phyloP scores from a whole-genome alignment of 2,329 filamentous ascomycete species.

The Scortechinia acanthostroma region DNA sequence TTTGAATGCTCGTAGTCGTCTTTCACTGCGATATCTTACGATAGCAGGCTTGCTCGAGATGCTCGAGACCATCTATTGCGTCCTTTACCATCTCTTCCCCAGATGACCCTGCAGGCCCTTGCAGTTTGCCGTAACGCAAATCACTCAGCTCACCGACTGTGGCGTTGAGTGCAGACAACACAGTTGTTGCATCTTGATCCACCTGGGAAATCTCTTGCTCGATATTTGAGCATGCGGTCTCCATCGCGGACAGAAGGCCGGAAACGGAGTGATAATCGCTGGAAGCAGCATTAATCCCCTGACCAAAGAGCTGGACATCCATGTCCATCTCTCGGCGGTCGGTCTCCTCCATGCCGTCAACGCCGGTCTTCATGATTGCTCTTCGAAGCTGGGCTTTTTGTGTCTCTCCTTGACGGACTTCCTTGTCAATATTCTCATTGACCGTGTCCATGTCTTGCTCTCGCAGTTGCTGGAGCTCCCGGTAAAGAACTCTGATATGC shows the following conservation, averaged over 20 bases:
- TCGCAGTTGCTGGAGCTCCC: conserved; percentile 43
- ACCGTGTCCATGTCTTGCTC: conserved; percentile 42
- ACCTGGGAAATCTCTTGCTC: conserved; percentile 38
- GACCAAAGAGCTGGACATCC: conserved; percentile 7
- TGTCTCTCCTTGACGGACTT: conserved; percentile 19
- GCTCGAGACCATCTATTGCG: not conserved
- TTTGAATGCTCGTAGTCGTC: too few species aligned
- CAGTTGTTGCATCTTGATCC: conserved; percentile 31
- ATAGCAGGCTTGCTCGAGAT: conserved; percentile 1
- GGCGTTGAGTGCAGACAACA: conserved; percentile 31
- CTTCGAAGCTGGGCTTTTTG: conserved; percentile 8
- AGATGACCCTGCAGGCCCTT: not conserved
- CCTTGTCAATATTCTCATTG: conserved; percentile 34
- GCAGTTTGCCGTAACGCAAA: conserved; percentile 44
- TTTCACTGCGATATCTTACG: too few species aligned
- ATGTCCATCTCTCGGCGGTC: conserved; percentile 15
- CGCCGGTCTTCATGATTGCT: conserved; percentile 10
- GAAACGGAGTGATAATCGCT: conserved; percentile 5
- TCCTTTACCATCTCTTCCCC: not conserved
- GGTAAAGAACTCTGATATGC: conserved; percentile 42
- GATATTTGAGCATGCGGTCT: conserved; percentile 35
- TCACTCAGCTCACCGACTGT: conserved; percentile 45
- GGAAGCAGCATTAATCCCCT: conserved; percentile 4
- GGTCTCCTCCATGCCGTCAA: conserved; percentile 16
- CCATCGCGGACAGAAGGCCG: conserved; percentile 26